Evolutionary conservation across 352 stramenopile species (phyloP).

Genomic region (Pythium insidiosum): DNA sequence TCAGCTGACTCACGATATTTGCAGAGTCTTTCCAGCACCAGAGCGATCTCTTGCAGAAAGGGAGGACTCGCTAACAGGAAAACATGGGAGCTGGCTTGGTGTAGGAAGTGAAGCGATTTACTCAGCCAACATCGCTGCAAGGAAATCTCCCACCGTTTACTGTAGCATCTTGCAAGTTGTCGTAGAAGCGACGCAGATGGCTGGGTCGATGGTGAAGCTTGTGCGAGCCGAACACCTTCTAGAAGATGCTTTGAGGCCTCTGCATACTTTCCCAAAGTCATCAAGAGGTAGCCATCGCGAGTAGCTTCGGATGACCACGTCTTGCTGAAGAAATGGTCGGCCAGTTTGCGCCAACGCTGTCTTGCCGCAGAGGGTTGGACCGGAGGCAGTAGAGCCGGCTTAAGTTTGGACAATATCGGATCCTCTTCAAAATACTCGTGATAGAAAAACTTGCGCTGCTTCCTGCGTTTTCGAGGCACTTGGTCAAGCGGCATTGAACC

Average conservation of each 20-base stretch:
- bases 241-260: constrained; percentile 21
- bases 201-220: constrained; percentile 7
- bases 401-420: constrained; percentile 23
- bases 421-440: constrained; percentile 69
- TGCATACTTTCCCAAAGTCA: constrained; percentile 31
- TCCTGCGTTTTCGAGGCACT: constrained; percentile 32
- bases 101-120: constrained; percentile 40
- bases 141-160: constrained; percentile 23
- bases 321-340: constrained; percentile 27
- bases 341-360: constrained; percentile 35
- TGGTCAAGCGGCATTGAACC: constrained; percentile 19
- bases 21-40: constrained; percentile 30
- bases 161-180: constrained; percentile 35
- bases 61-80: constrained; percentile 34
- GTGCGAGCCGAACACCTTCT: constrained; percentile 18
- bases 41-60: constrained; percentile 56
- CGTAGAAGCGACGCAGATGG: constrained; percentile 21
- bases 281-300: constrained; percentile 29
- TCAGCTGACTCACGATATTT: constrained; percentile 38
- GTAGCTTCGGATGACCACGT: constrained; percentile 28
- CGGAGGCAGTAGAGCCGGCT: background rate
- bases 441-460: constrained; percentile 53
- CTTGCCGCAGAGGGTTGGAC: constrained; percentile 18
- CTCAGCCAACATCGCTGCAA: constrained; percentile 24
- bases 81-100: constrained; percentile 33